Evolutionary conservation across 257 asterid genomes (phyloP), one percentile per base, ranked within the genome.

Genomic region (Rehmannia glutinosa): DNA sequence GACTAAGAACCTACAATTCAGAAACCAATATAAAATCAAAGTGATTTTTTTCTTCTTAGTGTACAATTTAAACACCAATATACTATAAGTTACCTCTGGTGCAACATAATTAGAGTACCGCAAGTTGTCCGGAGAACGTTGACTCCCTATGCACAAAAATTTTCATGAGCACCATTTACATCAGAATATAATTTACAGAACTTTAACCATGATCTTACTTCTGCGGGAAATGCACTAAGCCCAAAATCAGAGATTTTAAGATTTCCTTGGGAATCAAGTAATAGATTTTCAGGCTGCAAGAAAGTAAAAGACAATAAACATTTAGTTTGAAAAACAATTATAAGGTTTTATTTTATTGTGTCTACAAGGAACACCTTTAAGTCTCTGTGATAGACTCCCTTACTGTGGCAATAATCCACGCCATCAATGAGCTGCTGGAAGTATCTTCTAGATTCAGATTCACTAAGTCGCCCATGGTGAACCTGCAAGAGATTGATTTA

Each of bases 71-170:
- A 33, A 52, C 39, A 46, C 30, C 66, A 68, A 54, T 27, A 56
- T 9, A n/a, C 60, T 16, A 47, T 24, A 5, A 64, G 70, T 77
- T 73, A 90, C 99, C 97, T 94, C 99, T 1, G 99, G 99, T 21
- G 99, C 99, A 69, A 94, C 97, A 66, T 94, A 94, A 81, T 94
- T 94, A 55, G 99, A 73, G 99, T 94, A 50, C 99, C 99, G 69
- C 99, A 94, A 46, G 97, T 94, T 66, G 99, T 94, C 68, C 88
- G 84, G 72, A 94, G 96, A 76, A 94, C 77, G 77, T 66, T 84
- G 68, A 88, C 96, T 52, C 99, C 97, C 97, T 91, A 75, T 46
- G 69, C 66, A 80, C 6, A 57, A 28, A 62, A 55, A 35, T 8
- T 54, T 55, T 33, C 36, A 72, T 79, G 69, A 80, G 83, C 64